Evolutionary conservation across 768 basidiomycete genomes (phyloP).

Genomic region (Leccinellum albellum): DNA sequence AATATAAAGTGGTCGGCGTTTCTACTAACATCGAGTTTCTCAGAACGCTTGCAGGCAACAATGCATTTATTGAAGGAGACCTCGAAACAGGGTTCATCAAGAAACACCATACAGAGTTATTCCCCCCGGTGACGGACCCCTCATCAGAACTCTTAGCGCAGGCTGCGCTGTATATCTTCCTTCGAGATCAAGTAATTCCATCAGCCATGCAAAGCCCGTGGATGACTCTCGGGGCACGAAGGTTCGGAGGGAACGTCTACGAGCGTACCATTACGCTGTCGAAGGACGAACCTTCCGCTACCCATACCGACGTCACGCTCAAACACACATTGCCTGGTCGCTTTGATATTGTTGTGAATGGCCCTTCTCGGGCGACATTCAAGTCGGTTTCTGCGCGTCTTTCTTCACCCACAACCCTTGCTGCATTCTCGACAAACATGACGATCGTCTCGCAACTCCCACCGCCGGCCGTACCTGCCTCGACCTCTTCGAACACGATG

Average conservation of each 20-base stretch:
- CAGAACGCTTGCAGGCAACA: slow-evolving; percentile 68
- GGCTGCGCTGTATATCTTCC: slow-evolving; percentile 70
- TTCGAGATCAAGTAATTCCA: slow-evolving; percentile 51
- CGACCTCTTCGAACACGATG: slow-evolving; percentile 50
- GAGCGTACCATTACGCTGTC: slow-evolving; percentile 60
- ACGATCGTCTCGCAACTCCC: slow-evolving; percentile 74
- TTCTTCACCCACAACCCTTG: slow-evolving; percentile 49
- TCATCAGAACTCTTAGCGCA: slow-evolving; percentile 66
- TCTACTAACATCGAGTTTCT: slow-evolving; percentile 92
- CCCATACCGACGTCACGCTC: slow-evolving; percentile 38
- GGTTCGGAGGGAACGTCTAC: slow-evolving; percentile 74
- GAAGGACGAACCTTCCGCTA: slow-evolving; percentile 44
- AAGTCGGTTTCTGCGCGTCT: slow-evolving; percentile 54
- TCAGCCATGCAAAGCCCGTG: slow-evolving; percentile 52
- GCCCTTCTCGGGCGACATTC: slow-evolving; percentile 35
- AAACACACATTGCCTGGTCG: slow-evolving; percentile 41
- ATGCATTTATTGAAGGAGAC: slow-evolving; percentile 70
- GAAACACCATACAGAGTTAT: slow-evolving; percentile 85
- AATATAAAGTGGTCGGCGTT: slow-evolving; percentile 89
- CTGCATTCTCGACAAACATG: slow-evolving; percentile 45
- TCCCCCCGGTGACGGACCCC: slow-evolving; percentile 60
- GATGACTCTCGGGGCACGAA: slow-evolving; percentile 65
- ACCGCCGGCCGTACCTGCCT: slow-evolving; percentile 49
- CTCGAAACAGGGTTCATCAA: slow-evolving; percentile 93
- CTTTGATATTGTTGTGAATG: slow-evolving; percentile 52